A percentile compares a stretch with the other conserved stretches of the same genome.
Conservation (phyloP, 768 basidiomycete species). For the Auricularia cornea region DNA sequence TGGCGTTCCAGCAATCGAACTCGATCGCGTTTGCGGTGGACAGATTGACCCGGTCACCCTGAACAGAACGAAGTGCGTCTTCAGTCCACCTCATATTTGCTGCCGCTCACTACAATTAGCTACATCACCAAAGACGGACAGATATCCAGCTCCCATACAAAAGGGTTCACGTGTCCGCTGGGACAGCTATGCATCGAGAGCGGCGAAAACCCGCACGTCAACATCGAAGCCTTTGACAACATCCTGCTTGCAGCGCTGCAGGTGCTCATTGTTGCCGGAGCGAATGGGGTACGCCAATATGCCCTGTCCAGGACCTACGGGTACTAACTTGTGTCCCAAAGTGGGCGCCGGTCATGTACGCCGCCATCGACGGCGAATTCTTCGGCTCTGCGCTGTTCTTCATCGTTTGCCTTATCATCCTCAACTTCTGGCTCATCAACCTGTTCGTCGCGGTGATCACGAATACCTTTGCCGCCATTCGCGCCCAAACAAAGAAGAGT, state of each 20-base stretch:
- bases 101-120: conserved; percentile 5
- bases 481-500: conserved; percentile 77
- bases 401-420: conserved; percentile 70
- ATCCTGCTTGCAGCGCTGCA: conserved; percentile 76
- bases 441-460: conserved; percentile 94
- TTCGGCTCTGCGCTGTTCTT: conserved; percentile 84
- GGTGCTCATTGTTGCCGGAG: conserved; percentile 74
- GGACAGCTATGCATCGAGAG: conserved; percentile 60
- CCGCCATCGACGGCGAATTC: conserved; percentile 83
- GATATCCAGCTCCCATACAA: conserved; percentile 32
- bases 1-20: conserved; percentile 41
- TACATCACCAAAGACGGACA: conserved; percentile 35
- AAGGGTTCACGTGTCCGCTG: conserved; percentile 86
- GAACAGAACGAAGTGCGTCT: conserved; percentile 17
- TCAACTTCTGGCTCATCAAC: conserved; percentile 94
- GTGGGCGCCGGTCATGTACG: conserved; percentile 83
- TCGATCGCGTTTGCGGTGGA: conserved; percentile 71
- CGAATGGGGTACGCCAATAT: conserved; percentile 51
- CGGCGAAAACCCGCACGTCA: conserved; percentile 51
- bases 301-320: conserved; percentile 1
- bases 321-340: conserved; percentile 19
- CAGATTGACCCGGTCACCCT: conserved; percentile 57
- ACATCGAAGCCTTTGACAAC: conserved; percentile 80
- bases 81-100: no score
- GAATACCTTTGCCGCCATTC: conserved; percentile 82